These are phyloP conservation scores for Fraxinus cuspidata DNA, from an alignment of 257 asterid species.

Conservation along the genomic window DNA sequence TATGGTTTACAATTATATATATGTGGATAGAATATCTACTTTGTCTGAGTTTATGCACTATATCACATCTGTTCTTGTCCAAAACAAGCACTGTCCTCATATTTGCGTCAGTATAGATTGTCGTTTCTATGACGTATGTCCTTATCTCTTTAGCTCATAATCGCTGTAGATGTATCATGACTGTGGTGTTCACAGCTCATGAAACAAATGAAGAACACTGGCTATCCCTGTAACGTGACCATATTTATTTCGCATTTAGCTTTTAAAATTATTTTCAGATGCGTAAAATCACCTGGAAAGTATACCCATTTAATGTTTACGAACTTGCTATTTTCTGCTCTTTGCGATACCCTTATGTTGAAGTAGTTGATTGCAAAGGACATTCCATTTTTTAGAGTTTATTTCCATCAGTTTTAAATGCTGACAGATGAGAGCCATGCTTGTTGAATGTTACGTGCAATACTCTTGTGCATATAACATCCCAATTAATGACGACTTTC, in stretches of 20 bases:
- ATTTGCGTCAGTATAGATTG: neutral
- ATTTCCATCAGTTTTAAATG: neutral
- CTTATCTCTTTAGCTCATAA: too few species aligned
- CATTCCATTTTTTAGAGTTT: too few species aligned
- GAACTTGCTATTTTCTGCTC: neutral
- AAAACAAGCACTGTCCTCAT: neutral
- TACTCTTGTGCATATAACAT: neutral
- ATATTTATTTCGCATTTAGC: neutral
- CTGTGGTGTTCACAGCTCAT: neutral
- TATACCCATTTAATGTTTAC: too few species aligned
- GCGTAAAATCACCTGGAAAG: too few species aligned
- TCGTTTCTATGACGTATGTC: too few species aligned
- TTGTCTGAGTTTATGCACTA: neutral
- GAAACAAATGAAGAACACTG: neutral
- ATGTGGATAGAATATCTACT: neutral
- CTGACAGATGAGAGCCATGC: neutral
- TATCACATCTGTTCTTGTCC: neutral
- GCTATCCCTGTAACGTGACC: too few species aligned
- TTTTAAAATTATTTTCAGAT: neutral
- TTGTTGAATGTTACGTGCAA: neutral
- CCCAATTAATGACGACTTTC: conserved; percentile 13
- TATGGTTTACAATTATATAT: neutral
- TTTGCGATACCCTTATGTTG: neutral
- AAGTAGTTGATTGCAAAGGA: neutral
- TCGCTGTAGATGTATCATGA: neutral